Conservation (phyloP, 352 stramenopile species). For the Globisporangium cederbergense region DNA sequence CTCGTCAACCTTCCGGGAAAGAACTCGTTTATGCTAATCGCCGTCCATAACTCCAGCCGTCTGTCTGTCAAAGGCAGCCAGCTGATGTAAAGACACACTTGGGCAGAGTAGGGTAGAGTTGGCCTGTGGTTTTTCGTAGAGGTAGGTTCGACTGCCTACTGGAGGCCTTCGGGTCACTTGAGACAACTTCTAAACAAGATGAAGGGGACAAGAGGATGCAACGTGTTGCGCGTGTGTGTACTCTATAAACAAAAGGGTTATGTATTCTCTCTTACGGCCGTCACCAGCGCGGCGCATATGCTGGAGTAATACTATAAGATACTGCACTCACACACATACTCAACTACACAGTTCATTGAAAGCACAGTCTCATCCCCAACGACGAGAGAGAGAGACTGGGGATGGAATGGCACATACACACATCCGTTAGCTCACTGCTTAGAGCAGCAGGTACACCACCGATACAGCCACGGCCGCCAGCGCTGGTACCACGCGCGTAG, state of each 20-base stretch:
- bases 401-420: background rate
- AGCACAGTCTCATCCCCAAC: slow-evolving; percentile 3
- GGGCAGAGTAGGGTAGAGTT: too few species aligned
- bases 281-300: background rate
- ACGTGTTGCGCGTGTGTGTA: slow-evolving; percentile 7
- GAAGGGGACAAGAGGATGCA: background rate
- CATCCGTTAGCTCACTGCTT: slow-evolving; percentile 12
- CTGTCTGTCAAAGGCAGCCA: too few species aligned
- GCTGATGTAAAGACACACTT: too few species aligned
- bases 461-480: slow-evolving; percentile 33
- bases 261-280: slow-evolving; percentile 14
- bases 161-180: too few species aligned
- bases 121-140: too few species aligned
- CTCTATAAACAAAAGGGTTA: slow-evolving; percentile 10
- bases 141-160: too few species aligned
- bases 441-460: slow-evolving; percentile 44
- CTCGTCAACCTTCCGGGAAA: background rate
- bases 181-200: background rate
- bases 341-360: slow-evolving; percentile 13
- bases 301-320: slow-evolving; percentile 15
- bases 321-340: slow-evolving; percentile 14
- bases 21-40: background rate
- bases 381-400: background rate
- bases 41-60: background rate
- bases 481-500: slow-evolving; percentile 22